These are phyloP conservation scores for Pouteria campechiana DNA, from an alignment of 179 eudicot species.

Conservation along the genomic window DNA sequence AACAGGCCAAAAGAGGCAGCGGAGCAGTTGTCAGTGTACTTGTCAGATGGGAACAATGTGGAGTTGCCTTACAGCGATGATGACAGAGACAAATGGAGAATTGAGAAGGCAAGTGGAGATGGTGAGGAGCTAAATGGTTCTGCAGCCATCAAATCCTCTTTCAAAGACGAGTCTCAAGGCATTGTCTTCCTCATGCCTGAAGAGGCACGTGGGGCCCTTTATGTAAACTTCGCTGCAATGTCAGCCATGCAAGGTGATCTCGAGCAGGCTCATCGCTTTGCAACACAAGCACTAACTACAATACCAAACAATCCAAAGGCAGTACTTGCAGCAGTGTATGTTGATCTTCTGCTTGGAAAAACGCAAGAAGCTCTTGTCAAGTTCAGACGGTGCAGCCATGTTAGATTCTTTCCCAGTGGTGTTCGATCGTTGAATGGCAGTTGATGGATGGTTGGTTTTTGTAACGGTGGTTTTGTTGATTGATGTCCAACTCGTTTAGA, in stretches of 20 bases:
- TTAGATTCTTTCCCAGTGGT: constrained; percentile 43
- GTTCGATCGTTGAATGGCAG: constrained; percentile 23
- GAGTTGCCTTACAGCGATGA: constrained; percentile 67
- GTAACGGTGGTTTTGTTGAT: constrained; percentile 12
- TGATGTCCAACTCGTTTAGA: constrained; percentile 17
- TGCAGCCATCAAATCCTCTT: constrained; percentile 7
- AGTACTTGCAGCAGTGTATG: constrained; percentile 42
- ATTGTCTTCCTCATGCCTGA: constrained; percentile 44
- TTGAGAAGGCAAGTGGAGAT: constrained; percentile 34
- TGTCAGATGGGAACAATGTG: constrained; percentile 31
- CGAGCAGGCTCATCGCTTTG: constrained; percentile 52
- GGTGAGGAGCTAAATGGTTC: constrained; percentile 42
- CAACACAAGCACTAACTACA: constrained; percentile 33
- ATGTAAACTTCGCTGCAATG: constrained; percentile 51
- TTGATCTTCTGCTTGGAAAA: constrained; percentile 61
- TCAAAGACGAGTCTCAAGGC: constrained; percentile 23
- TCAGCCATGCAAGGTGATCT: constrained; percentile 54
- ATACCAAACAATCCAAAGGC: constrained; percentile 57
- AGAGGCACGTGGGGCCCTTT: constrained; percentile 66
- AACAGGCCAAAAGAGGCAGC: constrained; percentile 81
- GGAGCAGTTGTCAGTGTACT: constrained; percentile 49
- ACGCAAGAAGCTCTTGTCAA: constrained; percentile 48
- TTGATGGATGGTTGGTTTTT: constrained; percentile 20
- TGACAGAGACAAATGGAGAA: constrained; percentile 55
- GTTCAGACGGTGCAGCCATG: constrained; percentile 48